Conservation (phyloP, 139 green algal species). For the Limnomonas spitsbergensis region DNA sequence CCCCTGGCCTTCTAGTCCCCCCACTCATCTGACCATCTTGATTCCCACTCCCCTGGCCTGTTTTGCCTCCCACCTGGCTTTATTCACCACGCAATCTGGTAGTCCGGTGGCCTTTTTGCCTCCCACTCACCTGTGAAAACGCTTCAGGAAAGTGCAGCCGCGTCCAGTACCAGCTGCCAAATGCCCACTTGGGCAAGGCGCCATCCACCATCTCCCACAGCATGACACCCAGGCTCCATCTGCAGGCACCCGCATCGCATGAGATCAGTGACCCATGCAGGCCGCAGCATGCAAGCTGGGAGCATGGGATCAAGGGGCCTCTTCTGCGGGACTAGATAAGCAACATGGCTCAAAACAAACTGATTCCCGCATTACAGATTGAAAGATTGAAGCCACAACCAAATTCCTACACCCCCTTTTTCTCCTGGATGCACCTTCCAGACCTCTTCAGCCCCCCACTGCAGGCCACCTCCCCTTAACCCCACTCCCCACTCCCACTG, state of each 20-base stretch:
- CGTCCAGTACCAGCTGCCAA: constrained; percentile 35
- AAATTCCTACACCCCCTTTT: not conserved
- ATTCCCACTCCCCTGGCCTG: not conserved
- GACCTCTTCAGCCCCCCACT: not conserved
- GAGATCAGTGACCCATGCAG: not conserved
- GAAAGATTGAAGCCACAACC: not conserved
- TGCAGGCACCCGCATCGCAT: not conserved
- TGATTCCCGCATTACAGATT: not conserved
- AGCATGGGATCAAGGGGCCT: not conserved
- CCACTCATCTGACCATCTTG: too few species aligned
- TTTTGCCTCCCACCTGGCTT: too few species aligned
- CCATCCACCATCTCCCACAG: constrained; percentile 41
- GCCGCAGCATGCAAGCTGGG: not conserved
- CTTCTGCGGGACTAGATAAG: not conserved
- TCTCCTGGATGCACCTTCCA: not conserved
- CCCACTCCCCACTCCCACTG: not conserved
- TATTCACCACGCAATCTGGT: not conserved
- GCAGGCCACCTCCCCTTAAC: not conserved
- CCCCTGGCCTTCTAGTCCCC: too few species aligned
- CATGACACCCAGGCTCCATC: constrained; percentile 37
- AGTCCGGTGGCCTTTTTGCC: not conserved
- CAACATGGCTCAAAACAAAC: not conserved
- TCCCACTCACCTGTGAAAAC: constrained; percentile 19
- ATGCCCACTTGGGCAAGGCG: constrained; percentile 24
- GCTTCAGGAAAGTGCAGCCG: constrained; percentile 28